These are phyloP conservation scores for Globisporangium recalcitrans DNA, from an alignment of 352 stramenopile species.

Conservation along the genomic window DNA sequence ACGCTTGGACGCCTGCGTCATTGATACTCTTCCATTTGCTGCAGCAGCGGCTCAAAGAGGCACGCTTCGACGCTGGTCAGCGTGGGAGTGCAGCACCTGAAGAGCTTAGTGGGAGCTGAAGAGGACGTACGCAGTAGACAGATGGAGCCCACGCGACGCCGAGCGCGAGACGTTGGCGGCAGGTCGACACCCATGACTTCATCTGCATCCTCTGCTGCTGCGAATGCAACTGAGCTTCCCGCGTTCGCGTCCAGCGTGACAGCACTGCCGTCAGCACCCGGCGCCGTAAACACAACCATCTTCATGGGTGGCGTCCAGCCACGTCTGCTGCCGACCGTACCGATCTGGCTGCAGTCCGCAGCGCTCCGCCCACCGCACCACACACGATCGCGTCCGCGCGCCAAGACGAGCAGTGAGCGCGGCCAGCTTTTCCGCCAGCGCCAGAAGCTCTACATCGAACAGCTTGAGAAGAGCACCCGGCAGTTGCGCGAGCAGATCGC, in stretches of 20 bases:
- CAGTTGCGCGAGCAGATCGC: neutral
- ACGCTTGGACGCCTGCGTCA: too few relatives aligned
- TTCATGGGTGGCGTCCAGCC: neutral
- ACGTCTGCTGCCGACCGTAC: neutral
- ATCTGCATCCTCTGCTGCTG: neutral
- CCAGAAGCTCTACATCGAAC: neutral
- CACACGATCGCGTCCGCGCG: neutral
- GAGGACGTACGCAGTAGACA: too few relatives aligned
- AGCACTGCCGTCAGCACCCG: neutral
- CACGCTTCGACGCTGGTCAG: too few relatives aligned
- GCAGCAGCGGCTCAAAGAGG: too few relatives aligned
- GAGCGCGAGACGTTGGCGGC: too few relatives aligned
- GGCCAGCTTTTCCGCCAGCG: slow-evolving; percentile 4
- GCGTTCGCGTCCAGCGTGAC: neutral
- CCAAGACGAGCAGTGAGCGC: slow-evolving; percentile 9
- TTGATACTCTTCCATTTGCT: too few relatives aligned
- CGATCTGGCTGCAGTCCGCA: neutral
- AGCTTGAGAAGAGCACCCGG: neutral
- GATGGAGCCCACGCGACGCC: neutral
- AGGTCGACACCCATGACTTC: neutral
- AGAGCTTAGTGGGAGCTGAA: too few relatives aligned
- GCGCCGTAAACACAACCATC: neutral
- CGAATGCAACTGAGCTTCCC: neutral
- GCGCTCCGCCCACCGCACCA: neutral
- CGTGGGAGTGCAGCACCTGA: too few relatives aligned